Evolutionary conservation across 768 basidiomycete species (phyloP).

Genomic region (Termitomyces titanicus): DNA sequence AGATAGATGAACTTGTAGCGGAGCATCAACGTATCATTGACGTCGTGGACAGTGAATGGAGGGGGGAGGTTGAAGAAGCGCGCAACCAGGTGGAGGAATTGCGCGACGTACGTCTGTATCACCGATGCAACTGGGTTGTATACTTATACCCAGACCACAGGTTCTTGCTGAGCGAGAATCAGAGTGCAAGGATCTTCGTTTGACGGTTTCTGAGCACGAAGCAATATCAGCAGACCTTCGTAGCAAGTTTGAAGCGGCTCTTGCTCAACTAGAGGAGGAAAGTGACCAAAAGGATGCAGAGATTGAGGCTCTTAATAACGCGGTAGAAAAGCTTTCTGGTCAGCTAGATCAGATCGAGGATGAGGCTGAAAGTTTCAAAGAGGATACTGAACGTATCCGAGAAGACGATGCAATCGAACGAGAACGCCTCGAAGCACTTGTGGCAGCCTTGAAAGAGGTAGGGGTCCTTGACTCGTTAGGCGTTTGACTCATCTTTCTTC

Average conservation of each 20-base stretch:
- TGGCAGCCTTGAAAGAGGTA: conserved; percentile 80
- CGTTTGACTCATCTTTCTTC: not conserved
- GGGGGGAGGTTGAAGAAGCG: conserved; percentile 82
- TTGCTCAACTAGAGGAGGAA: conserved; percentile 75
- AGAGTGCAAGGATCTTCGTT: conserved; percentile 70
- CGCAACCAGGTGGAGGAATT: conserved; percentile 77
- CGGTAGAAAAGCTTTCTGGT: conserved; percentile 78
- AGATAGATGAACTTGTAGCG: conserved; percentile 73
- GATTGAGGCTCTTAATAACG: conserved; percentile 65
- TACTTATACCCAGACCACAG: conserved; percentile 28
- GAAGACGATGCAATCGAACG: conserved; percentile 75
- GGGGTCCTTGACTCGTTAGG: conserved; percentile 14
- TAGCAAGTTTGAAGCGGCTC: conserved; percentile 67
- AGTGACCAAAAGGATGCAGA: conserved; percentile 78
- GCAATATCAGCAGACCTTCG: conserved; percentile 67
- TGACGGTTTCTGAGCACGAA: conserved; percentile 74
- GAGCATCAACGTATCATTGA: conserved; percentile 74
- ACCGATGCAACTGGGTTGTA: conserved; percentile 2
- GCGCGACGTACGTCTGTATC: conserved; percentile 49
- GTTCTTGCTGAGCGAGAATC: conserved; percentile 76
- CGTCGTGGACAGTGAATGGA: conserved; percentile 81
- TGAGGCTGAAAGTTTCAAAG: conserved; percentile 72
- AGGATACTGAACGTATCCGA: conserved; percentile 61
- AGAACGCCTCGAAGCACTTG: conserved; percentile 63
- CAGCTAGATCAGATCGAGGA: conserved; percentile 85